These are phyloP conservation scores for Goniomonas avonlea DNA, from an alignment of 78 protist genomes.

Conservation along the genomic window DNA sequence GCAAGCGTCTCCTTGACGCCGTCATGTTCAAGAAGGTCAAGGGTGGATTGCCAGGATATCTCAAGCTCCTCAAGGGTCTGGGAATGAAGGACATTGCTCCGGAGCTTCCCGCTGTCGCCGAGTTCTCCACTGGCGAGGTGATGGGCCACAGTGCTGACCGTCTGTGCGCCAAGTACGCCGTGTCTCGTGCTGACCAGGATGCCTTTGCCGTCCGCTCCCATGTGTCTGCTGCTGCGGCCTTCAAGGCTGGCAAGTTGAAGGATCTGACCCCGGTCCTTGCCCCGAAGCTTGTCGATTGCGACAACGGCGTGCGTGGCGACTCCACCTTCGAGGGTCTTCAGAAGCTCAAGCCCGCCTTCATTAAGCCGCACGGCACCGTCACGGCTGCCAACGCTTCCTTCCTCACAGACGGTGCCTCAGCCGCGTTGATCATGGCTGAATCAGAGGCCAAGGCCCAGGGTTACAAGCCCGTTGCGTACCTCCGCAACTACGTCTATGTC, in stretches of 20 bases:
- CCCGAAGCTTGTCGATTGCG: slow-evolving; percentile 26
- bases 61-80: slow-evolving; percentile 17
- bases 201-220: slow-evolving; percentile 63
- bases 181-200: slow-evolving; percentile 78
- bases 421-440: slow-evolving; percentile 39
- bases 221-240: slow-evolving; percentile 58
- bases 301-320: slow-evolving; percentile 42
- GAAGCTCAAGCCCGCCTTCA: slow-evolving; percentile 58
- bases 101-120: slow-evolving; percentile 47
- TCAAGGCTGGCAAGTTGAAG: slow-evolving; percentile 5
- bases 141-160: slow-evolving; percentile 81
- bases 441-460: too few species aligned
- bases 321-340: slow-evolving; percentile 52
- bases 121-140: slow-evolving; percentile 53
- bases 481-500: slow-evolving; percentile 45
- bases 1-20: slow-evolving; percentile 21
- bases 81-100: not conserved
- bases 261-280: not conserved
- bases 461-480: too few species aligned
- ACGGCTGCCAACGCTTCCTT: slow-evolving; percentile 67
- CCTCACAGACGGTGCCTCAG: slow-evolving; percentile 49
- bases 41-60: not conserved
- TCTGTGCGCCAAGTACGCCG: slow-evolving; percentile 57
- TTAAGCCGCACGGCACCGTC: slow-evolving; percentile 58
- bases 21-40: not conserved